phyloP scores from a whole-genome alignment of 2,329 filamentous ascomycete species.

The Fusarium floridanum region DNA sequence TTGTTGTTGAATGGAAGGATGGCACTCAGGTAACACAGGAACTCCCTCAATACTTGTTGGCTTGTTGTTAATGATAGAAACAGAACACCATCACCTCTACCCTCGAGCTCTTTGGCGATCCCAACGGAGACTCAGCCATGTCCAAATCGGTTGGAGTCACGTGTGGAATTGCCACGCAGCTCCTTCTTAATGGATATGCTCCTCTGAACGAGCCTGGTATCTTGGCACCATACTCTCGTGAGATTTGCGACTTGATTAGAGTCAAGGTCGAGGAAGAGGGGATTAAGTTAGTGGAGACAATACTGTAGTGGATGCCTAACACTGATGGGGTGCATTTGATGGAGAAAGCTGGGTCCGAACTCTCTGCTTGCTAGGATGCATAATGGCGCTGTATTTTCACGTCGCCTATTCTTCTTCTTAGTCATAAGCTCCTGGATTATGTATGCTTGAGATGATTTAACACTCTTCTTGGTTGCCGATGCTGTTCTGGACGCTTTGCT shows the following conservation, averaged over 20 bases:
- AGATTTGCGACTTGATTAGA: slow-evolving; percentile 29
- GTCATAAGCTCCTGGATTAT: no score
- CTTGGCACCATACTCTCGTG: slow-evolving; percentile 29
- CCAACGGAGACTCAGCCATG: slow-evolving; percentile 77
- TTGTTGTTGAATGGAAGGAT: slow-evolving; percentile 71
- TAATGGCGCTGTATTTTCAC: no score
- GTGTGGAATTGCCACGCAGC: slow-evolving; percentile 73
- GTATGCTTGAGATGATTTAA: no score
- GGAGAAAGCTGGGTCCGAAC: no score
- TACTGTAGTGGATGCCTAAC: no score
- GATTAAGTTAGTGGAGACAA: slow-evolving; percentile 7
- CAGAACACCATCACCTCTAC: slow-evolving; percentile 69
- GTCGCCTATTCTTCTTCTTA: no score
- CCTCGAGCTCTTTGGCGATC: slow-evolving; percentile 74
- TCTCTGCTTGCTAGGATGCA: no score
- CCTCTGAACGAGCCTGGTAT: slow-evolving; percentile 34
- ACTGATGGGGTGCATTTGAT: no score
- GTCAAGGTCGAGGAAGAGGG: slow-evolving; percentile 19
- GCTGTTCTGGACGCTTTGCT: no score
- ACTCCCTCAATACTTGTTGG: no score
- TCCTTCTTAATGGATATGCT: slow-evolving; percentile 66
- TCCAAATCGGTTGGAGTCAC: slow-evolving; percentile 76
- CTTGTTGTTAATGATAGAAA: not conserved
- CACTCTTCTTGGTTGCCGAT: no score
- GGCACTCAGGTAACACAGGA: slow-evolving; percentile 56